A percentile compares a stretch with the other conserved stretches of the same genome.
Conservation (phyloP, 208 protist genomes). For the Leishmania guyanensis region DNA sequence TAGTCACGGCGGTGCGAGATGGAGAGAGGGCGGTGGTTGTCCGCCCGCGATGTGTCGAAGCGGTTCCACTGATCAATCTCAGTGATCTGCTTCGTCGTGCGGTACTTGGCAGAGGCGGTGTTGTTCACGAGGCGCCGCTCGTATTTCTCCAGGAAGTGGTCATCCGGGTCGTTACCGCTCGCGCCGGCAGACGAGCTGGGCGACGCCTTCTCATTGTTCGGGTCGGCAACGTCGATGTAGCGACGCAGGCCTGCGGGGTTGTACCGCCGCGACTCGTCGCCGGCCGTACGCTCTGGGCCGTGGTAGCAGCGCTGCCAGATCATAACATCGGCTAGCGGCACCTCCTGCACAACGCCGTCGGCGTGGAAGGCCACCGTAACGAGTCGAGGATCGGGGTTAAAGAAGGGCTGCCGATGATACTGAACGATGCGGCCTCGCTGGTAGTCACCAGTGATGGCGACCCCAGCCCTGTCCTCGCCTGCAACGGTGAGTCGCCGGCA, state of each 20-base stretch:
- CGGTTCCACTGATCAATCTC: conserved; percentile 85
- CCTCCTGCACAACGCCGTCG: conserved; percentile 59
- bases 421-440: conserved; percentile 72
- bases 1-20: conserved; percentile 89
- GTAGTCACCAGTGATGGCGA: conserved; percentile 46
- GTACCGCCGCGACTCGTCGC: conserved; percentile 77
- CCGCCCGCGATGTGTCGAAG: conserved; percentile 68
- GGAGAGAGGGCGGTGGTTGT: conserved; percentile 87
- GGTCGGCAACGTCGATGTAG: conserved; percentile 88
- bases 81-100: conserved; percentile 85
- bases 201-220: conserved; percentile 52
- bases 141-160: conserved; percentile 92
- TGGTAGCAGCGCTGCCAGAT: conserved; percentile 88
- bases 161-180: conserved; percentile 12
- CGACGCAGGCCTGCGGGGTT: conserved; percentile 58
- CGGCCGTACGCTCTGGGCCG: conserved; percentile 84
- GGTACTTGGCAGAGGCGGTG: conserved; percentile 38
- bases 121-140: conserved; percentile 30
- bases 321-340: conserved; percentile 73
- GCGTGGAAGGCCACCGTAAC: conserved; percentile 72
- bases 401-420: conserved; percentile 81
- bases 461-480: background rate
- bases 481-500: conserved; percentile 45
- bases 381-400: conserved; percentile 83
- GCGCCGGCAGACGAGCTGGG: background rate